These are phyloP conservation scores for Magnaporthales sp. DNA, from an alignment of 2,329 filamentous ascomycete species.

Conservation along the genomic window DNA sequence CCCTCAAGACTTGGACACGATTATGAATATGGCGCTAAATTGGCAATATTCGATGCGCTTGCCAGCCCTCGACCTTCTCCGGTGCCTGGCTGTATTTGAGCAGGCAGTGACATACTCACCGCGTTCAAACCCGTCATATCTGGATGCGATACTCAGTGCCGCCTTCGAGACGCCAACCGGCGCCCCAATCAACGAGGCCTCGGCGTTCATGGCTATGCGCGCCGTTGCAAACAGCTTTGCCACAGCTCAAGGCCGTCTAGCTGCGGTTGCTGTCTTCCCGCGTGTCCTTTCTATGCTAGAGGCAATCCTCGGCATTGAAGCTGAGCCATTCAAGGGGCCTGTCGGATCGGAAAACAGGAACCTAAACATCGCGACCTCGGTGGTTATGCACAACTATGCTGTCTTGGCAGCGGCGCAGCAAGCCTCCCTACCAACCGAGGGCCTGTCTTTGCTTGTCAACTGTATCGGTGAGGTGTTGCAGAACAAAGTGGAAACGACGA, in stretches of 20 bases:
- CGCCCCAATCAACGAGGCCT: constrained; percentile 23
- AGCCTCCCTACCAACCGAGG: constrained; percentile 32
- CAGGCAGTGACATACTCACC: constrained; percentile 49
- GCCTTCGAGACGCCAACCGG: constrained; percentile 1
- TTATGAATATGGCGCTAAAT: constrained; percentile 62
- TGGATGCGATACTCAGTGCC: not conserved
- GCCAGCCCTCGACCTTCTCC: constrained; percentile 77
- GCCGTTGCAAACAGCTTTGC: constrained; percentile 78
- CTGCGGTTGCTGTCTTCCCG: constrained; percentile 51
- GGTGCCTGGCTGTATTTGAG: constrained; percentile 67
- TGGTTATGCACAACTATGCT: constrained; percentile 75
- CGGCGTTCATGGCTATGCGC: constrained; percentile 73
- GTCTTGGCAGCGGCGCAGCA: constrained; percentile 52
- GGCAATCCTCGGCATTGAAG: constrained; percentile 42
- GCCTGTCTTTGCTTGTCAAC: constrained; percentile 32
- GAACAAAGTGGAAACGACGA: constrained; percentile 68
- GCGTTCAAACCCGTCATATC: not conserved
- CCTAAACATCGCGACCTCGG: constrained; percentile 72
- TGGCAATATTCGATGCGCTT: constrained; percentile 80
- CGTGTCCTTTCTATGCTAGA: constrained; percentile 55
- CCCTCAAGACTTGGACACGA: constrained; percentile 47
- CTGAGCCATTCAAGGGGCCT: constrained; percentile 31
- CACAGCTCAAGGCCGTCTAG: constrained; percentile 58
- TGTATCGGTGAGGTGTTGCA: constrained; percentile 55
- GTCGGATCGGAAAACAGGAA: constrained; percentile 62